Percentiles rank a stretch among this genome's conserved stretches.
phyloP scores from a whole-genome alignment of 768 basidiomycete genomes.

The Leccinum broughii region DNA sequence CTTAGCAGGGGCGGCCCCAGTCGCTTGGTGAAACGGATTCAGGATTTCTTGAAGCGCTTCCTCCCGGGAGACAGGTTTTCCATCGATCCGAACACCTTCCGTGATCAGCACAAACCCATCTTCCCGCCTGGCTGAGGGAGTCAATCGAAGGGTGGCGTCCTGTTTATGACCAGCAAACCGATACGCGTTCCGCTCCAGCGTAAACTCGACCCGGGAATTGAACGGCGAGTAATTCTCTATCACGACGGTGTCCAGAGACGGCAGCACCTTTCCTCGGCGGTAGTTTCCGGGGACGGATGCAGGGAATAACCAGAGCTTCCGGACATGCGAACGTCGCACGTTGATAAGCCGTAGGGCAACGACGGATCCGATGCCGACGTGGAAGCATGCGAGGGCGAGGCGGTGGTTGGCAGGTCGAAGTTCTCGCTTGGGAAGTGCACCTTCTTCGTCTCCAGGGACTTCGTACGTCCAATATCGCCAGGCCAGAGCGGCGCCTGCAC shows the following conservation, averaged over 20 bases:
- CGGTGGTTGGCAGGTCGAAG: conserved; percentile 34
- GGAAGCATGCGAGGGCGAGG: conserved; percentile 28
- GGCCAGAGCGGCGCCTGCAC: conserved; percentile 27
- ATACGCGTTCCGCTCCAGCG: conserved; percentile 27
- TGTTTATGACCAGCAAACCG: conserved; percentile 21
- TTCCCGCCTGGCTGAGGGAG: conserved; percentile 12
- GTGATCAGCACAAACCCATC: conserved; percentile 25
- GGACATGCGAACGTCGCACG: conserved; percentile 29
- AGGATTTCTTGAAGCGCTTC: conserved; percentile 25
- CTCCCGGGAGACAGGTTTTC: conserved; percentile 19
- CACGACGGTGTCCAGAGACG: conserved; percentile 28
- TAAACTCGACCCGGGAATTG: conserved; percentile 24
- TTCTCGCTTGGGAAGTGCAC: conserved; percentile 16
- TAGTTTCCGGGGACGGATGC: conserved; percentile 24
- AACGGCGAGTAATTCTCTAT: conserved; percentile 24
- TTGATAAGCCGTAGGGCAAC: conserved; percentile 30
- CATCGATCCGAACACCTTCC: conserved; percentile 28
- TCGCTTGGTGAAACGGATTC: conserved; percentile 17
- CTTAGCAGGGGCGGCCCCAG: conserved; percentile 7
- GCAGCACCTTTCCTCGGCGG: conserved; percentile 18
- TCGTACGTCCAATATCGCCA: conserved; percentile 32
- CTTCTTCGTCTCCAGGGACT: conserved; percentile 15
- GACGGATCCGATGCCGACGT: conserved; percentile 30
- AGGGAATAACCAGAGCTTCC: conserved; percentile 34
- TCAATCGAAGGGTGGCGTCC: conserved; percentile 22